Base-by-base conservation (phyloP, 345 rosid species). In the Eucalyptus marginata region DNA sequence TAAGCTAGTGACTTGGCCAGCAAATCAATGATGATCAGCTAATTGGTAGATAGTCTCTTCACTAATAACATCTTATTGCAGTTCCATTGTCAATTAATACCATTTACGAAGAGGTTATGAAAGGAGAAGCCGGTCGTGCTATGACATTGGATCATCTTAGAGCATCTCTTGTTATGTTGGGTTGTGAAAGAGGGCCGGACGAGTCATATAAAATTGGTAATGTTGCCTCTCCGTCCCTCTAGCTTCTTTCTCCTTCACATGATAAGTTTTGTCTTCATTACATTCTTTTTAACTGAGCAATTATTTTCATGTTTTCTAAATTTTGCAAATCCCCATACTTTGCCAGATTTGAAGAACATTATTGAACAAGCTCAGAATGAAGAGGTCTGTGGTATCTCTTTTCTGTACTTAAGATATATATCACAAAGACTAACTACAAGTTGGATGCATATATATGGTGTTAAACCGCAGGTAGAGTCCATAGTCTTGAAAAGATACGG, bases 91-190 rank as follows among this genome's bases (percentile, higher is more conserved):
- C 96, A 16, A 51, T 95, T 52, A 92, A 93, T 91, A 88, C 97
- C 86, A 95, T 98, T 56, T 98, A 93, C 87, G 98, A 94, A 89
- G 99, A 96, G 92, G 96, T 96, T 88, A 95, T 96, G 92, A 95
- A 95, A 93, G 93, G 91, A 90, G 97, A 94, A 92, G 95, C 92
- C 83, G 98, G 97, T 85, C 97, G 96, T 81, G 92, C 91, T 87
- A 93, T 95, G 97, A 94, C 96, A 58, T 91, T 95, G 87, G 98
- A 95, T 89, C 95, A 94, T 92, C 93, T 95, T 64, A 93, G 94
- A 92, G 94, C 94, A 43, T 91, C 91, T 52, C 97, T 98, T 90
- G 90, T 59, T 24, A 93, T 92, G 89, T 90, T 97, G 95, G 91
- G 94, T 86, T 93, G 93, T 89, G 94, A 94, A 40, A 92, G 80